Percentiles rank a stretch among this genome's conserved stretches.
Evolutionary conservation across 2,329 filamentous ascomycete genomes (phyloP).

Genomic region (Elsinoe necatrix): DNA sequence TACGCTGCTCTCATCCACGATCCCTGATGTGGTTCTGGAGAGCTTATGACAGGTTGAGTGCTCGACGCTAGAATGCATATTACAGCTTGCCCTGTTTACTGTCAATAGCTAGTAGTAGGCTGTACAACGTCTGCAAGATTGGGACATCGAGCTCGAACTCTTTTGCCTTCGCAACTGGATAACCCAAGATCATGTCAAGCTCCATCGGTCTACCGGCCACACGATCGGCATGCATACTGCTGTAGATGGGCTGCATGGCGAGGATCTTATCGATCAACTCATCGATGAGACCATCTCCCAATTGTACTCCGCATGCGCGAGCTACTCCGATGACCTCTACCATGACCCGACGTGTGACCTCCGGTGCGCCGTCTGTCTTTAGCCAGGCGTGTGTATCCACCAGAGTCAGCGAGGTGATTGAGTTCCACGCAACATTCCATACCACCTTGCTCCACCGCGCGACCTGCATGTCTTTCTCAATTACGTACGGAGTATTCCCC

Average conservation of each 20-base stretch:
- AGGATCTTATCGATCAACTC: slow-evolving; percentile 33
- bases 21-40: no score
- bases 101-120: no score
- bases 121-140: no score
- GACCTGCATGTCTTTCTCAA: slow-evolving; percentile 47
- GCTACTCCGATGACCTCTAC: no score
- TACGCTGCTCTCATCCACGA: background rate
- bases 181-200: slow-evolving; percentile 41
- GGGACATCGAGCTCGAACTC: no score
- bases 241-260: slow-evolving; percentile 34
- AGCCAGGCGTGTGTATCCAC: slow-evolving; percentile 38
- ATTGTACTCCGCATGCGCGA: slow-evolving; percentile 23
- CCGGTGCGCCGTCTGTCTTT: slow-evolving; percentile 22
- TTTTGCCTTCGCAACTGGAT: slow-evolving; percentile 31
- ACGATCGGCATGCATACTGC: slow-evolving; percentile 40
- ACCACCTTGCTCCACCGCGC: slow-evolving; percentile 54
- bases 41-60: no score
- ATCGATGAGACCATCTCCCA: slow-evolving; percentile 33
- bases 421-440: slow-evolving; percentile 54
- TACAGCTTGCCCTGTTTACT: no score
- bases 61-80: no score
- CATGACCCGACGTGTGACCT: no score
- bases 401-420: slow-evolving; percentile 40
- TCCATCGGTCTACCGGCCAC: slow-evolving; percentile 37
- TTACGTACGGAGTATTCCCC: slow-evolving; percentile 39